Evolutionary conservation across 169 alveolate genomes (phyloP).

Genomic region (Amoebophrya sp.): DNA sequence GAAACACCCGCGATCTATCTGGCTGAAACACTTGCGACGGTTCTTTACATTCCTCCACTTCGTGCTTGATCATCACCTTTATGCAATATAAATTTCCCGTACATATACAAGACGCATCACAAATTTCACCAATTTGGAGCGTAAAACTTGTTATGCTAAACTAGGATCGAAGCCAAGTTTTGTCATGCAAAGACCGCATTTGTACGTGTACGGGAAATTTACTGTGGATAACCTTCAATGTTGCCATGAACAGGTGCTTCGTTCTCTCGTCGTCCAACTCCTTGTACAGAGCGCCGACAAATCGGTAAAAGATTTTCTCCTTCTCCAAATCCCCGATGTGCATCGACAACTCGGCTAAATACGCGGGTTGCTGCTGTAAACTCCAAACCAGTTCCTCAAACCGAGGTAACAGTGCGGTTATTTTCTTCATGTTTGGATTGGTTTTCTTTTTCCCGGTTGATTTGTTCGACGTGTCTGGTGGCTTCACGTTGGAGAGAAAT

Average conservation of each 20-base stretch:
- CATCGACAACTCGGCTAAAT: neutral
- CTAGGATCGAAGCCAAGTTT: too few relatives aligned
- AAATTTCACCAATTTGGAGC: too few relatives aligned
- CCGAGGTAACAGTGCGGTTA: neutral
- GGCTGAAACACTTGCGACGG: neutral
- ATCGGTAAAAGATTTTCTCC: neutral
- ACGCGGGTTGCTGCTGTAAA: neutral
- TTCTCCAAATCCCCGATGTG: neutral
- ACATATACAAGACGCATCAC: too few relatives aligned
- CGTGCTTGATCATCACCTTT: constrained; percentile 22
- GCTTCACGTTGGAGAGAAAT: neutral
- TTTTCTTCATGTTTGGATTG: neutral
- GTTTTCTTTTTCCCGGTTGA: neutral
- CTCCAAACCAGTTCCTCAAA: constrained; percentile 1
- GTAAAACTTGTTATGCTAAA: too few relatives aligned
- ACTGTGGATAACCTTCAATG: too few relatives aligned
- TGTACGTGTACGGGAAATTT: too few relatives aligned
- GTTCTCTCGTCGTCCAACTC: neutral
- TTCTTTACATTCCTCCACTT: neutral
- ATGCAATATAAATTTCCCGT: too few relatives aligned
- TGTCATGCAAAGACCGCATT: too few relatives aligned
- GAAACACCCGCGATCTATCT: neutral
- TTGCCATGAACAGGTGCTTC: constrained; percentile 10
- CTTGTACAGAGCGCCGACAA: neutral
- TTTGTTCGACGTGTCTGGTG: neutral